Percentiles rank a stretch among this genome's conserved stretches.
phyloP scores from a whole-genome alignment of 1,284 basidiomycete species.

The Porphyrellus sp. region DNA sequence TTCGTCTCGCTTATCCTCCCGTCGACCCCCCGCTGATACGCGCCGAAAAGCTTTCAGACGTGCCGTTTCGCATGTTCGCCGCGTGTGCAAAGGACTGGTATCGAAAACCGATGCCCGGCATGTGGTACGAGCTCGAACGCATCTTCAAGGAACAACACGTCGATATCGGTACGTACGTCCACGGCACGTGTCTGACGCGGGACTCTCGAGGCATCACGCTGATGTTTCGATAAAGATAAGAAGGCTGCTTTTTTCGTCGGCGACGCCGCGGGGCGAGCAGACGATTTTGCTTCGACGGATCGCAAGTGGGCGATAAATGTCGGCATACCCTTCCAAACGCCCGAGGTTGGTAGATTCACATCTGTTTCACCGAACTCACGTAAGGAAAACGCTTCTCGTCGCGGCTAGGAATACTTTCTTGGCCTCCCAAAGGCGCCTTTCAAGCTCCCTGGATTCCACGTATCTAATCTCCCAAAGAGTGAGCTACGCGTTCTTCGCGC shows the following conservation, averaged over 20 bases:
- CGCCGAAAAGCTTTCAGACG: conserved; percentile 43
- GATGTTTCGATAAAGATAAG: conserved; percentile 49
- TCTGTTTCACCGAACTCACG: background rate
- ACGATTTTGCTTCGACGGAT: conserved; percentile 79
- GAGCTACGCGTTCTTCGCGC: conserved; percentile 7
- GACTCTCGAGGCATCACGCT: background rate
- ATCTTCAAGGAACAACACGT: conserved; percentile 58
- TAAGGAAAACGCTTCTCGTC: background rate
- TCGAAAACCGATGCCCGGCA: conserved; percentile 88
- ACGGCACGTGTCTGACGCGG: no score
- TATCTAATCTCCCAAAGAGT: conserved; percentile 49
- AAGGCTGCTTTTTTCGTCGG: conserved; percentile 76
- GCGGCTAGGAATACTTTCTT: conserved; percentile 75
- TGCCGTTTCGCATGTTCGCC: conserved; percentile 81
- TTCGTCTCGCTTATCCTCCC: background rate
- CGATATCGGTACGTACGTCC: conserved; percentile 55
- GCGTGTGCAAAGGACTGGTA: conserved; percentile 73
- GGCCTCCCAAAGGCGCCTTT: conserved; percentile 45
- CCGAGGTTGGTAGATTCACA: conserved; percentile 44
- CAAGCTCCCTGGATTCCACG: conserved; percentile 58
- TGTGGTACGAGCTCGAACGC: conserved; percentile 73
- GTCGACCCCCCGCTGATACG: background rate
- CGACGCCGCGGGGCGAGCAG: conserved; percentile 80
- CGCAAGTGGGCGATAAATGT: conserved; percentile 83
- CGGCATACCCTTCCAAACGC: conserved; percentile 68